Base-by-base conservation (phyloP, 1,139 yeast species). In the Citeromyces siamensis region DNA sequence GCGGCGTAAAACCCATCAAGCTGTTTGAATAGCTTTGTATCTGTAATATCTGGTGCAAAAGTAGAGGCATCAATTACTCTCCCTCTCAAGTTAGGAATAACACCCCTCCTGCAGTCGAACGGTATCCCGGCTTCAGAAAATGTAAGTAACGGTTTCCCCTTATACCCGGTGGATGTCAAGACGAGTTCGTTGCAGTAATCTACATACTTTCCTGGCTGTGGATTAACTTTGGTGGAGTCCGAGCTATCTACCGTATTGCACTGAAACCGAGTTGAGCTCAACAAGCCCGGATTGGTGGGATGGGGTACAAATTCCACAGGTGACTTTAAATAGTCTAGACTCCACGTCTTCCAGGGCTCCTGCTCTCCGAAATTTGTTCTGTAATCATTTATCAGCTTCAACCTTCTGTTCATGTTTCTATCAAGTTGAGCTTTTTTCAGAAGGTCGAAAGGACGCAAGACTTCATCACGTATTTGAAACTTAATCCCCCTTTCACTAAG, bases 111-210 rank as follows among this genome's bases (percentile, higher is more conserved):
- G 1, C 38, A 36, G 42, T 77, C 75, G 51, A 84, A 88, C 27
- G 66, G 60, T 6, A 85, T 64, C 1, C 62, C 68, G 14, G 64
- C 43, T 2, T 69, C 71, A 18, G 60, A 62, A 43, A 78, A 69
- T 3, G 82, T 93, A 1, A 52, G 49, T 13, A 88, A 50, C 6
- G 86, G 72, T 5, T 62, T 54, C 1, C 94, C 88, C 46, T 71
- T 69, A 58, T 86, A 90, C 0, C 98, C 99, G 32, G 90, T 75
- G 7, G 95, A 80, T 8, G 83, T 64, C 38, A 90, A 77, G 1
- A 81, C 78, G n/a, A 88, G 56, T 42, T 88, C 93, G 28, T 77
- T 65, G 14, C 64, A 55, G 33, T 71, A 53, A 2, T 55, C 49
- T 3, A 56, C 56, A 2, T 54, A 48, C 21, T 59, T 58, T 1